Evolutionary conservation across 208 protist species (phyloP), one percentile per base, ranked within the genome.

Genomic region (Sergeia podlipaevii): DNA sequence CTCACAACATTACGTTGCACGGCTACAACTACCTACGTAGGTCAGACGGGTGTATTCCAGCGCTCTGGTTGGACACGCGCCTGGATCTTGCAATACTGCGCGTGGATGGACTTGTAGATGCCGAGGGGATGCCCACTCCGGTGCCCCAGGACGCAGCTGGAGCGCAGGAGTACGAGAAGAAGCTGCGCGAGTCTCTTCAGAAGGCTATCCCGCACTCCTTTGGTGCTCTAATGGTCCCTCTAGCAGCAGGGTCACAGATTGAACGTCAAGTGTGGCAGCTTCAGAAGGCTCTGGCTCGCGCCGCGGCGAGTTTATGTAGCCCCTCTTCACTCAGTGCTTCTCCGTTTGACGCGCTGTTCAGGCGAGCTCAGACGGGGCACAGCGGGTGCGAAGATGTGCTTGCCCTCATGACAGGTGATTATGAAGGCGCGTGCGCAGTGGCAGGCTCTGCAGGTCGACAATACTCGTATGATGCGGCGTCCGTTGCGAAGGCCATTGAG

Each of bases 1-100:
- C 45, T 21, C 41, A 77, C 60, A 89, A 88, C 68, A 77, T 79
- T n/a, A 80, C 74, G 7, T 60, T 85, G 42, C 80, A 89, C 58
- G 85, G 69, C 5, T 85, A 83, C 53, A 84, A 85, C 69, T 83
- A 80, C 52, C 74, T 80, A 6, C 69, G 78, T 37, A 65, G 72
- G 26, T 92, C 85, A 4, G 85, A 92, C 36, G 85, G 72, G 18
- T 57, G 53, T 13, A 30, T 58, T 15, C 39, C 72, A 1, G 75
- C 76, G 34, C 58, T 92, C 47, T 82, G 77, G 72, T 60, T 78
- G 37, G 36, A 71, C 55, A 48, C 69, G 6, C 32, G 55, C 21
- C 28, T 89, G 10, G 47, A 66, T 21, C 18, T 52, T 2, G n/a
- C 37, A 1, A 17, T 24, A 3, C 34, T 80, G 29, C n/a, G 11